Base-by-base conservation (phyloP, 176 grass and related monocot species). In the Triticum dicoccoides region DNA sequence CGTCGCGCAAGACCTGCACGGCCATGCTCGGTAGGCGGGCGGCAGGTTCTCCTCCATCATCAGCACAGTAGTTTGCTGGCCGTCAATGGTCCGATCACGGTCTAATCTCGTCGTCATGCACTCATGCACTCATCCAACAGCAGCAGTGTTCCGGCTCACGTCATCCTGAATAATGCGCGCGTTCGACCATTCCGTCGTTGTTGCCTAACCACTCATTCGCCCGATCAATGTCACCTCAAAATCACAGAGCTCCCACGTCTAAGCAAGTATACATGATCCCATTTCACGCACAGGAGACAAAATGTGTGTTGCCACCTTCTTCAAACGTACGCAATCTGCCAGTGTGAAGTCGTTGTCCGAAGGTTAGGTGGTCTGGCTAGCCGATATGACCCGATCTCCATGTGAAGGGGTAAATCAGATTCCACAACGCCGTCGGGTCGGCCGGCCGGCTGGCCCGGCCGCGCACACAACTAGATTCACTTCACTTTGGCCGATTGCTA, bases 351-450 rank as follows among this genome's bases (percentile, higher is more conserved):
- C 89, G 51, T 81, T 69, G 23, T 88, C 81, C 2, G 33, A 52
- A 81, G 37, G 51, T 4, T 87, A 52, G 81, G 89, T 91, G 56
- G 85, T 77, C 75, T 77, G 58, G 65, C 71, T 17, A n/a, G 75
- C 8, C 29, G 35, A 54, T 45, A 21, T 69, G 71, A 32, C 69
- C 9, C 21, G 38, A 74, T 84, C 68, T 63, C 85, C 89, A 62
- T 87, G 85, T 85, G 81, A 88, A 84, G 61, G 75, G 13, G 85
- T 68, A 91, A 91, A 84, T 81, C 76, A 33, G 69, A 91, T 80
- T 82, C 89, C 79, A 73, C 73, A 24, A 39, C 49, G 71, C 11
- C 27, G 30, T 35, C 23, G 41, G 20, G 35, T 47, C 70, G 23
- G 44, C 37, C 73, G 70, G 64, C 44, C 80, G 47, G 79, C 41